Evolutionary conservation across 1,139 yeast species (phyloP).

Genomic region (Kodamaea alishanica): DNA sequence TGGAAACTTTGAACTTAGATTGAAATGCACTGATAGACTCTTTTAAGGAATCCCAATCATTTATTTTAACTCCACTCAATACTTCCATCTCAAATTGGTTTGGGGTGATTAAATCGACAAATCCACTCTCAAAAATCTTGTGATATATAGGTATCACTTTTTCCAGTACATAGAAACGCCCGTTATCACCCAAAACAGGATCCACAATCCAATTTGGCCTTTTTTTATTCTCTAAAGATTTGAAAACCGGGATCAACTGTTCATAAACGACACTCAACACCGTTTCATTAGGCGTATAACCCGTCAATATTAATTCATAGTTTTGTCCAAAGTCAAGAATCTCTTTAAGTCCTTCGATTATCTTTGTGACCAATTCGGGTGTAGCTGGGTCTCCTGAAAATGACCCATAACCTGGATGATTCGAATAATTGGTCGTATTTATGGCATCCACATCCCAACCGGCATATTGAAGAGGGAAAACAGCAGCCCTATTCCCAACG

Average conservation of each 20-base stretch:
- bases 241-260: slow-evolving; percentile 26
- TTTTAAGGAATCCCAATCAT: slow-evolving; percentile 20
- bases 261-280: slow-evolving; percentile 48
- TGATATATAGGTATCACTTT: slow-evolving; percentile 29
- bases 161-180: slow-evolving; percentile 34
- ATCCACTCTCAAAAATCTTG: slow-evolving; percentile 24
- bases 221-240: slow-evolving; percentile 9
- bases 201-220: slow-evolving; percentile 35
- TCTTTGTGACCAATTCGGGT: slow-evolving; percentile 19
- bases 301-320: slow-evolving; percentile 65
- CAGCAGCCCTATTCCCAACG: slow-evolving; percentile 24
- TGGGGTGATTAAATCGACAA: slow-evolving; percentile 35
- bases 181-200: slow-evolving; percentile 43
- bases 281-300: slow-evolving; percentile 63
- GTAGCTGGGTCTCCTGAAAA: slow-evolving; percentile 22
- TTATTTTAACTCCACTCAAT: slow-evolving; percentile 23
- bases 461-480: slow-evolving; percentile 69
- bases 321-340: slow-evolving; percentile 23
- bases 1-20: slow-evolving; percentile 21
- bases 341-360: slow-evolving; percentile 23
- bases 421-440: slow-evolving; percentile 76
- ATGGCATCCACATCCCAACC: slow-evolving; percentile 87
- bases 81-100: slow-evolving; percentile 42
- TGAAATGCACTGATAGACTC: slow-evolving; percentile 22
- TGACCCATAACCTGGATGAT: slow-evolving; percentile 77